Evolutionary conservation across 306 rosid genomes (phyloP).

Genomic region (Purshia tridentata): DNA sequence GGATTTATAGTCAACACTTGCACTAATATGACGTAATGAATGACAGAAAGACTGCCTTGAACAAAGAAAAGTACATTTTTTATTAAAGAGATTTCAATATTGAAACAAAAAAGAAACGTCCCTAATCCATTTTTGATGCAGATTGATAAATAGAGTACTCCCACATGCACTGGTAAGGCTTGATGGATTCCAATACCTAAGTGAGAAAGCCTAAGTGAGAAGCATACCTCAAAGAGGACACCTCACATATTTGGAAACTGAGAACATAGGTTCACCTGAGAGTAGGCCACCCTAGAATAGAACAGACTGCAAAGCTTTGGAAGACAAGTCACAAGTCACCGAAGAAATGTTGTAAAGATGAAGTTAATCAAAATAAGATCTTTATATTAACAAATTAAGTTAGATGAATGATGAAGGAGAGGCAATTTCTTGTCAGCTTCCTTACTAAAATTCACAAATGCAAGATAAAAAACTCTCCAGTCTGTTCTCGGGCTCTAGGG

Average conservation of each 20-base stretch:
- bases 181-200: conserved; percentile 42
- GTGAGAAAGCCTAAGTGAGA: conserved; percentile 75
- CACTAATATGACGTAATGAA: background rate
- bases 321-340: conserved; percentile 56
- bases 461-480: conserved; percentile 72
- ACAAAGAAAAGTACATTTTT: conserved; percentile 6
- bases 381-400: conserved; percentile 38
- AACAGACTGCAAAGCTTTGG: conserved; percentile 70
- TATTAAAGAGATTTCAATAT: conserved; percentile 9
- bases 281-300: conserved; percentile 59
- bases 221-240: conserved; percentile 89
- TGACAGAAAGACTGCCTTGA: background rate
- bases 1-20: background rate
- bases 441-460: conserved; percentile 73
- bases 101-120: conserved; percentile 14
- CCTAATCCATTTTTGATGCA: conserved; percentile 20
- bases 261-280: conserved; percentile 58
- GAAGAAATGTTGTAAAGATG: conserved; percentile 49
- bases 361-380: conserved; percentile 41
- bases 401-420: conserved; percentile 38
- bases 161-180: conserved; percentile 34
- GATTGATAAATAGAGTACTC: conserved; percentile 23
- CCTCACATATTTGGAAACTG: conserved; percentile 73
- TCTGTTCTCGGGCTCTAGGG: conserved; percentile 80
- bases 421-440: conserved; percentile 44